These are phyloP conservation scores for Cercophora sp. DNA, from an alignment of 495 filamentous ascomycete species.

Conservation along the genomic window DNA sequence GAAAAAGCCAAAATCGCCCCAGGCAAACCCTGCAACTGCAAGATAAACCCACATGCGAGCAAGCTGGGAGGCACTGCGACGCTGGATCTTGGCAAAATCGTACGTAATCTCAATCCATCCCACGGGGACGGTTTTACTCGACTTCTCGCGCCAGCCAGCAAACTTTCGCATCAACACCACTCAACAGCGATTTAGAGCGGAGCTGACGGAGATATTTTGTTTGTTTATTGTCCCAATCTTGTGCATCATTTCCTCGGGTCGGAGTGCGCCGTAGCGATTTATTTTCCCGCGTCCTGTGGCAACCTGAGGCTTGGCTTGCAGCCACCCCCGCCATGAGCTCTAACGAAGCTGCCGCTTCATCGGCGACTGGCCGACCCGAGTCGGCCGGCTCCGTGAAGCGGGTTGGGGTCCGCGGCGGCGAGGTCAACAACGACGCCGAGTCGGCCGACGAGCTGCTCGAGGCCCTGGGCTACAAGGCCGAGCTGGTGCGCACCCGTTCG, in stretches of 20 bases:
- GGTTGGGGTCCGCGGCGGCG: not conserved
- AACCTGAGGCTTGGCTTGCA: too few species aligned
- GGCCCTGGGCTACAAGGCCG: slow-evolving; percentile 51
- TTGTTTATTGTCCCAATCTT: too few species aligned
- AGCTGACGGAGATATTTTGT: too few species aligned
- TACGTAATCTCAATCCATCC: not conserved
- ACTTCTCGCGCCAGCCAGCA: too few species aligned
- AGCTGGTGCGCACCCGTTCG: slow-evolving; percentile 47
- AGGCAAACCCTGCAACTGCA: not conserved
- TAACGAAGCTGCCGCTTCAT: too few species aligned
- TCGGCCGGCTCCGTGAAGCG: slow-evolving; percentile 1
- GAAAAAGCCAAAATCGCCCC: too few species aligned
- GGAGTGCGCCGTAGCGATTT: too few species aligned
- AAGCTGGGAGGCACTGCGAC: not conserved
- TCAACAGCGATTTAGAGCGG: too few species aligned
- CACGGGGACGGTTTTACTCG: not conserved
- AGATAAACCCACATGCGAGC: not conserved
- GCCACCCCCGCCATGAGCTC: too few species aligned
- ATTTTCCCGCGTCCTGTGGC: too few species aligned
- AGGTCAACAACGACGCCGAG: slow-evolving; percentile 3
- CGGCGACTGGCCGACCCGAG: not conserved
- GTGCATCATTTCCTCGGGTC: too few species aligned
- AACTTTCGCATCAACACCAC: too few species aligned
- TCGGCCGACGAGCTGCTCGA: slow-evolving; percentile 46
- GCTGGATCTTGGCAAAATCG: not conserved